Evolutionary conservation across 2,329 filamentous ascomycete genomes (phyloP), one percentile per base, ranked within the genome.

Genomic region (Penicillium sp.): DNA sequence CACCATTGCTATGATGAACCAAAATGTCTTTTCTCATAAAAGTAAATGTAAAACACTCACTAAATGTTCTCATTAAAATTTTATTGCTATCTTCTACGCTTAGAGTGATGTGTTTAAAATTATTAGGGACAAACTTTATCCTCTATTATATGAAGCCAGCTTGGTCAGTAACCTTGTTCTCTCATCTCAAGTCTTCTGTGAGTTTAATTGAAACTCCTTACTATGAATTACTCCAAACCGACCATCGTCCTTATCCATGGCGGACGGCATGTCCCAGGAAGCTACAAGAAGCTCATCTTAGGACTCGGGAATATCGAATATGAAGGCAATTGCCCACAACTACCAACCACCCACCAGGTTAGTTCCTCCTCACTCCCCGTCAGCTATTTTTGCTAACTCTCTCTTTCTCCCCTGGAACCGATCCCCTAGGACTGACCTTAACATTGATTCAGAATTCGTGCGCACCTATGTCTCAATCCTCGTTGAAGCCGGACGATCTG

Each of bases 231-330:
- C 28, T 14, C 47, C 51, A 62, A 61, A 38, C 62, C 60, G 6
- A 58, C 54, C 24, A 60, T 75, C 16, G 62, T 76, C 6, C 66
- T 75, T 43, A 64, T 69, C n/a, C 71, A 72, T 0, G 73, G 74
- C 20, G 72, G 69, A 5, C 75, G 71, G 71, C 72, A 75, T 52
- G 56, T 59, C 1, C 57, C 62, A 11, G 40, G 54, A 5, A 59
- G 35, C 30, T 64, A 66, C 47, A 30, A 18, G 16, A 63, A 62
- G 23, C 60, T 67, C 40, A 63, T 53, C 18, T 51, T 12, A 18
- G 59, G 61, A 9, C 63, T 66, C 14, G 38, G 54, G 28, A 20
- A 33, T 18, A 52, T 45, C n/a, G 61, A 60, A 30, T 63, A 62
- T 45, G 58, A 63, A 18, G 58, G 66, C 3, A 60, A 65, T 46